Base-by-base conservation (phyloP, 208 protist species). In the Wallacemonas sp. region DNA sequence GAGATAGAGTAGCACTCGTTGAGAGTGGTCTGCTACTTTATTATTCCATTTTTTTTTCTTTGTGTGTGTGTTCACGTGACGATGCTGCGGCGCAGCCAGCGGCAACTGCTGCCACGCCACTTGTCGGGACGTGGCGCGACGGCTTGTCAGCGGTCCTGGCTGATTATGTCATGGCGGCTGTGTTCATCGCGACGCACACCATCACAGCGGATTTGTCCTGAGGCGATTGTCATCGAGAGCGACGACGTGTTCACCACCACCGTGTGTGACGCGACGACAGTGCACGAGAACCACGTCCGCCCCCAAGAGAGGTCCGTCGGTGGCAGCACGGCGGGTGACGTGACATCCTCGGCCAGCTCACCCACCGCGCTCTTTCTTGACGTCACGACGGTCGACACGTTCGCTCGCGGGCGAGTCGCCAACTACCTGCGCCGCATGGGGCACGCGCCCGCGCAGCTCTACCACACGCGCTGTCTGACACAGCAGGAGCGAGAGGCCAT, bases 361-460 rank as follows among this genome's bases (percentile, higher is more conserved):
- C 22, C n/a, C 29, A 2, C 19, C 15, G 29, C 27, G 41, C 33
- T 38, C 13, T 85, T 80, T 55, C 70, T 57, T 53, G 82, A 92
- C 58, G 82, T 85, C 13, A 66, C 54, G 22, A 58, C 41, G 19
- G 55, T 89, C 22, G 88, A 94, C 63, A 39, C 78, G 21, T 94
- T 90, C 63, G 71, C 85, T 3, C 81, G 82, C 30, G 79, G 88
- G 10, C 84, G 83, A 19, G 67, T 94, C 17, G 37, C 73, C 13
- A 94, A 94, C 73, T 91, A 85, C 46, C 48, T 90, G 29, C 85
- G 85, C 0, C 82, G 88, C 44, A 88, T 84, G 73, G 83, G 80
- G 2, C 60, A 73, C 36, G 29, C 32, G 12, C 46, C 60, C 15
- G 41, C 62, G 3, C 38, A 66, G n/a, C 46, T 89, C 4, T 93